Conservation (phyloP, 495 filamentous ascomycete species). For the Letharia lupina region DNA sequence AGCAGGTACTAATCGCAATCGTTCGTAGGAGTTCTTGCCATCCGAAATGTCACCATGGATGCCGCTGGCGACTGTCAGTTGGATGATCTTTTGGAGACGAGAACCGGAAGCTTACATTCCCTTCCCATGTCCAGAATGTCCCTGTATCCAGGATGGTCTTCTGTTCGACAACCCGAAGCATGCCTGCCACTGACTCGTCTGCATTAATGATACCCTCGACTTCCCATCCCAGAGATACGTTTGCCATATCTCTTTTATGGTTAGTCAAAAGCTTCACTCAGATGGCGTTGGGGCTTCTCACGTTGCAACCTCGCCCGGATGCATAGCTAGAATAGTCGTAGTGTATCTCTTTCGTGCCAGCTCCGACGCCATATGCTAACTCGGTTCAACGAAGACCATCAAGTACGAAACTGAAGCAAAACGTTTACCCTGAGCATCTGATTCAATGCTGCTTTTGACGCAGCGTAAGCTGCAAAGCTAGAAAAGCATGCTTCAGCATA, state of each 20-base stretch:
- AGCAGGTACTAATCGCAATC: neutral
- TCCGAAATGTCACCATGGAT: conserved; percentile 12
- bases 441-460: conserved; percentile 52
- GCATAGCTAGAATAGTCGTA: conserved; percentile 45
- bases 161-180: conserved; percentile 43
- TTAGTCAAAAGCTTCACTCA: conserved; percentile 9
- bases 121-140: conserved; percentile 50
- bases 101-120: conserved; percentile 29
- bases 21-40: neutral
- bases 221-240: conserved; percentile 40
- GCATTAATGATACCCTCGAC: conserved; percentile 43
- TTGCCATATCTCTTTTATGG: conserved; percentile 38
- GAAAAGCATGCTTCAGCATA: neutral
- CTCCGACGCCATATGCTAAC: conserved; percentile 46
- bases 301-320: conserved; percentile 50
- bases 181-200: conserved; percentile 40
- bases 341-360: conserved; percentile 38
- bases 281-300: conserved; percentile 24
- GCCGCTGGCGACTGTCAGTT: conserved; percentile 6
- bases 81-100: neutral
- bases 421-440: conserved; percentile 38
- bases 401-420: neutral
- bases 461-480: conserved; percentile 48
- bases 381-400: conserved; percentile 6
- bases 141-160: conserved; percentile 41